Evolutionary conservation across 202 grass and related monocot genomes (phyloP), one percentile per base, ranked within the genome.

Genomic region (Setaria italica): DNA sequence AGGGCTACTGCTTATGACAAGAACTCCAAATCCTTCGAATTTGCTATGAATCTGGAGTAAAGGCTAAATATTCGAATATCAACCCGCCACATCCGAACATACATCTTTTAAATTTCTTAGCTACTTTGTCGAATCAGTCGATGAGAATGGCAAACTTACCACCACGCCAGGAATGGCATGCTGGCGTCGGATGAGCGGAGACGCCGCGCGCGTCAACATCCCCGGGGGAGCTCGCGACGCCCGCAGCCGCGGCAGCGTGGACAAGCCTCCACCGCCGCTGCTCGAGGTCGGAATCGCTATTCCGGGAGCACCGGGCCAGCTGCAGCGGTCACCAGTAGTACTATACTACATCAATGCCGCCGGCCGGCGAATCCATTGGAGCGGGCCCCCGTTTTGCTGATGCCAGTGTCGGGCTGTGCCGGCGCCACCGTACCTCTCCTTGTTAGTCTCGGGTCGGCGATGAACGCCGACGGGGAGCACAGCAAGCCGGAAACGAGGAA

Each of bases 71-170:
- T 16, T 20, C 13, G 2, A 0, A 66, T 33, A 66, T 16, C 16
- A 3, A n/a, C 11, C 16, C 16, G 0, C 62, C 11, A 16, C 32
- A 35, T 65, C 30, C 4, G 5, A 65, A 65, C 13, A 5, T 12
- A 2, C 13, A 2, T 65, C 4, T 7, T 35, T 35, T 65, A 6
- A 7, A 7, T 65, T 55, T 37, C 15, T 16, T 20, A 45, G 13
- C 47, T 54, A 53, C 8, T 9, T 53, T 53, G 4, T 11, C 16
- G 53, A 74, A 5, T n/a, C 20, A 39, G 8, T 2, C 17, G 46
- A 42, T 42, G 43, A 57, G 39, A 48, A 69, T 32, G 41, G 63
- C 57, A 76, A 15, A n/a, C 62, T 15, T 76, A 82, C 85, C 79
- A 7, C 11, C 11, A 63, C 50, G 55, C 3, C 25, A 45, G 17